Evolutionary conservation across 257 asterid species (phyloP).

Genomic region (Coffea canephora): DNA sequence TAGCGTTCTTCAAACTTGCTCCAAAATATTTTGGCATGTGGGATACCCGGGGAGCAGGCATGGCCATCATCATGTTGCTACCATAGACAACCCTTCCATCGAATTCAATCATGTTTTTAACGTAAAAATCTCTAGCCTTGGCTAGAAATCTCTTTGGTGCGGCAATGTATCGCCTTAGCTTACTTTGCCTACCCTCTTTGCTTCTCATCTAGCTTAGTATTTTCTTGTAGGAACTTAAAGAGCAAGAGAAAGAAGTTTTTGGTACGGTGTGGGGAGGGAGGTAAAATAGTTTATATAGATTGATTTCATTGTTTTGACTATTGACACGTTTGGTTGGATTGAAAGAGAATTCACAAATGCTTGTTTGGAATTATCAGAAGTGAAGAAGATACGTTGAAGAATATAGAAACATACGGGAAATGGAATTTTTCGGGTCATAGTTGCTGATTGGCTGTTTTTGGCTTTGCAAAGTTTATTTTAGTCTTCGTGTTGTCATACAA

Average conservation of each 20-base stretch:
- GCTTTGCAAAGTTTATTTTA: background rate
- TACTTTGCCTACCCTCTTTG: slow-evolving; percentile 22
- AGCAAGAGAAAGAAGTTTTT: background rate
- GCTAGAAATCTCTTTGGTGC: slow-evolving; percentile 37
- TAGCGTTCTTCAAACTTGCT: background rate
- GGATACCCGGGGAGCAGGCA: slow-evolving; percentile 4
- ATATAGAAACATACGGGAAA: background rate
- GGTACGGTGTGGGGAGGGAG: background rate
- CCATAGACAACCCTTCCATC: slow-evolving; percentile 28
- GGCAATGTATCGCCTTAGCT: slow-evolving; percentile 25
- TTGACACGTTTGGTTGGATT: background rate
- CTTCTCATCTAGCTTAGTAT: background rate
- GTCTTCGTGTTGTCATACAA: background rate
- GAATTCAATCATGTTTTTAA: slow-evolving; percentile 35
- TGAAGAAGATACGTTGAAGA: background rate
- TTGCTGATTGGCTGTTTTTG: background rate
- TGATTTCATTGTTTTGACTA: background rate
- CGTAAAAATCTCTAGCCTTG: slow-evolving; percentile 42
- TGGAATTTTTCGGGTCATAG: background rate
- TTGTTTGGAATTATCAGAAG: background rate
- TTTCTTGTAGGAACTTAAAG: background rate
- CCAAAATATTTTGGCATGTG: background rate
- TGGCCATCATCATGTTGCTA: slow-evolving; percentile 13
- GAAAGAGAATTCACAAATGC: background rate
- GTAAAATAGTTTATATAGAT: background rate